phyloP scores from a whole-genome alignment of 148 eudicot species.

The Bassia scoparia region DNA sequence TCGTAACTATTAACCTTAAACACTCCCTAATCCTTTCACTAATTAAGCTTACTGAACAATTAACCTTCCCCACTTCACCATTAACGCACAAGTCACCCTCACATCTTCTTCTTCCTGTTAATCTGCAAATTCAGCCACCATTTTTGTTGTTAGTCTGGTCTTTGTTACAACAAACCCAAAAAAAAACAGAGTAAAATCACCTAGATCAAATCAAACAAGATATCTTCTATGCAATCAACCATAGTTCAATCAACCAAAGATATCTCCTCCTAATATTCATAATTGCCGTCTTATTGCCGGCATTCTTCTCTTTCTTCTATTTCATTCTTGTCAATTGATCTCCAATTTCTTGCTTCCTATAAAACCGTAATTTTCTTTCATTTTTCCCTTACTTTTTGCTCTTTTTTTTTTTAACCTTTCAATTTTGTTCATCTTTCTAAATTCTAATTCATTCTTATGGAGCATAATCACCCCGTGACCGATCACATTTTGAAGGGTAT shows the following conservation, averaged over 20 bases:
- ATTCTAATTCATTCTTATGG: conserved; percentile 1
- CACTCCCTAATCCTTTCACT: too few relatives aligned
- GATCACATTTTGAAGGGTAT: conserved; percentile 26
- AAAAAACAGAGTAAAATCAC: not conserved
- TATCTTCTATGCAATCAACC: not conserved
- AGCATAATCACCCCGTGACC: conserved; percentile 17
- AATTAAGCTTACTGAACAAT: too few relatives aligned
- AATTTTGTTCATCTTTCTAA: not conserved
- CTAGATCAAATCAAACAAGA: not conserved
- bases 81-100: too few relatives aligned
- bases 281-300: conserved; percentile 36
- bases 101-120: too few relatives aligned
- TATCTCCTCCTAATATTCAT: conserved; percentile 29
- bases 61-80: too few relatives aligned
- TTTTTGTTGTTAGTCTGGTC: too few relatives aligned
- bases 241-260: not conserved
- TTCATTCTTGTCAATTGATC: conserved; percentile 23
- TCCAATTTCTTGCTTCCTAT: conserved; percentile 36
- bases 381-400: not conserved
- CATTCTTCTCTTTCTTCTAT: conserved; percentile 31
- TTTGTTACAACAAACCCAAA: not conserved
- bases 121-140: too few relatives aligned
- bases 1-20: too few relatives aligned
- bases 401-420: not conserved
- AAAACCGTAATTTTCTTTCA: conserved; percentile 20